phyloP scores from a whole-genome alignment of 2,329 filamentous ascomycete genomes.

The Aureobasidium melanogenum region DNA sequence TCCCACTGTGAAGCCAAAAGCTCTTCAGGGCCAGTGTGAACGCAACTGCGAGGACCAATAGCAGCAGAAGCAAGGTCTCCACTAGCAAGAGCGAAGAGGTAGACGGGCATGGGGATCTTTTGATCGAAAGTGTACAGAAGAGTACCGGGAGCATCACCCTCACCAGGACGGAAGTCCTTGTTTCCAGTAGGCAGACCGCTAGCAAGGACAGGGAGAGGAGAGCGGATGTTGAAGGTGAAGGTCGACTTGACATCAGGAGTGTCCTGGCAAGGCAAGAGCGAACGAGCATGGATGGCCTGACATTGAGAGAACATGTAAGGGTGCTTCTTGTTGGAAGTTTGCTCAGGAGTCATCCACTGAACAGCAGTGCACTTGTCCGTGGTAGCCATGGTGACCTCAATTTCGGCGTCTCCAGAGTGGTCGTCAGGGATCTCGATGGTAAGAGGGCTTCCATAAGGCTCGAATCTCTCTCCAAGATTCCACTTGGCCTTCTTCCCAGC shows the following conservation, averaged over 20 bases:
- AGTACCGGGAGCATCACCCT: conserved; percentile 45
- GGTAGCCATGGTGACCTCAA: conserved; percentile 57
- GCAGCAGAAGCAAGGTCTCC: conserved; percentile 77
- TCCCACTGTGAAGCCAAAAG: conserved; percentile 80
- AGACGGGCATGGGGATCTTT: conserved; percentile 84
- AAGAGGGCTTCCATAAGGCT: conserved; percentile 67
- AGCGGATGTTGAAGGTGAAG: conserved; percentile 79
- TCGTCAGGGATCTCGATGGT: conserved; percentile 47
- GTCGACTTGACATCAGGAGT: conserved; percentile 97
- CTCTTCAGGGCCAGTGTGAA: conserved; percentile 83
- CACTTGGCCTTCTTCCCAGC: conserved; percentile 58
- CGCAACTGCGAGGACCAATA: conserved; percentile 75
- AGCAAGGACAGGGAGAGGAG: conserved; percentile 80
- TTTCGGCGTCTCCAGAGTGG: conserved; percentile 32
- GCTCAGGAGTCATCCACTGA: conserved; percentile 88
- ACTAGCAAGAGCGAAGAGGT: conserved; percentile 84
- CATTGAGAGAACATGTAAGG: conserved; percentile 98
- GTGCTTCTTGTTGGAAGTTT: conserved; percentile 91
- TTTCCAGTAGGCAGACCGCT: conserved; percentile 62
- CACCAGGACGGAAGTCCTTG: conserved; percentile 42
- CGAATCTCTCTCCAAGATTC: conserved; percentile 59
- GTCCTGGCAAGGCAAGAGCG: conserved; percentile 93
- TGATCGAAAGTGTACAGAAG: conserved; percentile 79
- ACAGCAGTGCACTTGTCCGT: conserved; percentile 84
- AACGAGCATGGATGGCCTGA: conserved; percentile 90